phyloP scores from a whole-genome alignment of 2,329 filamentous ascomycete species.

The Furcasterigmium sp. region DNA sequence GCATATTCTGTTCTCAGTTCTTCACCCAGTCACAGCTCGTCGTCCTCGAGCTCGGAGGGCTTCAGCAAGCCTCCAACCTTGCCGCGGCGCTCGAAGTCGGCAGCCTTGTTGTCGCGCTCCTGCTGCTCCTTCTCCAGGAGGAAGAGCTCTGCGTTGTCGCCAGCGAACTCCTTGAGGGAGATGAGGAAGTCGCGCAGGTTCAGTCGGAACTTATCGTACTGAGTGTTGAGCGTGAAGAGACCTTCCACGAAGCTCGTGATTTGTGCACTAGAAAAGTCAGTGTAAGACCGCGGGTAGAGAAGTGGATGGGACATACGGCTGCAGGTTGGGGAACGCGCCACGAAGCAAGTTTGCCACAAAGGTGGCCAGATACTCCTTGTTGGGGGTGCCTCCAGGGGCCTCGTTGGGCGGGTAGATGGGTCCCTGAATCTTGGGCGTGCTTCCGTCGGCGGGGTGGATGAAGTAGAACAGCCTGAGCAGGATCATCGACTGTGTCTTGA shows the following conservation, averaged over 20 bases:
- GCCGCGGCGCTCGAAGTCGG: conserved; percentile 85
- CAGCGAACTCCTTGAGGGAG: conserved; percentile 92
- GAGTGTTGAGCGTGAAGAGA: conserved; percentile 80
- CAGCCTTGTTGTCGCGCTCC: conserved; percentile 75
- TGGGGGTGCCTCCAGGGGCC: conserved; percentile 75
- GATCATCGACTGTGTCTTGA: conserved; percentile 95
- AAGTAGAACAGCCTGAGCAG: conserved; percentile 96
- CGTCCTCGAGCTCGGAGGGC: conserved; percentile 92
- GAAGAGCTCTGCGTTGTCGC: conserved; percentile 91
- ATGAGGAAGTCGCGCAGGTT: conserved; percentile 96
- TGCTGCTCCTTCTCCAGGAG: conserved; percentile 93
- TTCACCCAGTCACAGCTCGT: conserved; percentile 57
- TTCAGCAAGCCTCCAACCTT: conserved; percentile 96
- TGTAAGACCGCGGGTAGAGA: conserved; percentile 25
- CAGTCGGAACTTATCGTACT: conserved; percentile 91
- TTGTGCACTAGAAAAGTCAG: conserved; percentile 60
- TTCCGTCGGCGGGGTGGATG: conserved; percentile 65
- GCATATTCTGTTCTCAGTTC: conserved; percentile 3
- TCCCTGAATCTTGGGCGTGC: conserved; percentile 79
- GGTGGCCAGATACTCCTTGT: conserved; percentile 83
- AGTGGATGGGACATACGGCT: conserved; percentile 57
- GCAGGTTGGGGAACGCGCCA: conserved; percentile 89
- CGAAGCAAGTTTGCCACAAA: conserved; percentile 82
- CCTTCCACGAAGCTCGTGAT: conserved; percentile 87
- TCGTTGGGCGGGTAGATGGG: conserved; percentile 85